Conservation (phyloP, 495 filamentous ascomycete genomes). For the Podospora sp. region DNA sequence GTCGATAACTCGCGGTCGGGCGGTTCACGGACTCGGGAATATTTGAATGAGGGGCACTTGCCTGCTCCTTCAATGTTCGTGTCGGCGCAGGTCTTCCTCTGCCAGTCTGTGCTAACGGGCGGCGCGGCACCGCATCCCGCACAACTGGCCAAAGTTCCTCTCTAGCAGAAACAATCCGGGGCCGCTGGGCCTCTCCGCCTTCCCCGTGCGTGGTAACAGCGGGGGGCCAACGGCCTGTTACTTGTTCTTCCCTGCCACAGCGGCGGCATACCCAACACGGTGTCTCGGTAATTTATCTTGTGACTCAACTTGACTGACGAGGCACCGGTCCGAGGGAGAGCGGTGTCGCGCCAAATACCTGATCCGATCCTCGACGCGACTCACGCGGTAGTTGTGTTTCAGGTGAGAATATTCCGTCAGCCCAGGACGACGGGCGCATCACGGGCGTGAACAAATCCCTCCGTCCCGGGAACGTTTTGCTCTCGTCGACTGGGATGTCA, state of each 20-base stretch:
- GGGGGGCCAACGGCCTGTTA: not conserved
- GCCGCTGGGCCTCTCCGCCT: too few relatives aligned
- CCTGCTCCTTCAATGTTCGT: conserved; percentile 10
- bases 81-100: conserved; percentile 9
- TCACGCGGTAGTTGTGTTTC: conserved; percentile 18
- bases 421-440: conserved; percentile 7
- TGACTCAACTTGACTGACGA: not conserved
- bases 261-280: conserved; percentile 3
- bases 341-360: conserved; percentile 10
- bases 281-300: conserved; percentile 6
- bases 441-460: not conserved
- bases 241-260: not conserved
- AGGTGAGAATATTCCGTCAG: conserved; percentile 8
- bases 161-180: conserved; percentile 7
- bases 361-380: conserved; percentile 8
- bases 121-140: not conserved
- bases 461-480: conserved; percentile 5
- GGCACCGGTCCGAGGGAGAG: not conserved
- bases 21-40: conserved; percentile 14
- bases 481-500: not conserved
- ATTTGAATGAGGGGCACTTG: conserved; percentile 1
- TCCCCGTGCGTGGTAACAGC: not conserved
- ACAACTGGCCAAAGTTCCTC: not conserved
- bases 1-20: conserved; percentile 4
- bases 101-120: not conserved